Evolutionary conservation across 2,329 filamentous ascomycete genomes (phyloP).

Genomic region (Trichoderma sp.): DNA sequence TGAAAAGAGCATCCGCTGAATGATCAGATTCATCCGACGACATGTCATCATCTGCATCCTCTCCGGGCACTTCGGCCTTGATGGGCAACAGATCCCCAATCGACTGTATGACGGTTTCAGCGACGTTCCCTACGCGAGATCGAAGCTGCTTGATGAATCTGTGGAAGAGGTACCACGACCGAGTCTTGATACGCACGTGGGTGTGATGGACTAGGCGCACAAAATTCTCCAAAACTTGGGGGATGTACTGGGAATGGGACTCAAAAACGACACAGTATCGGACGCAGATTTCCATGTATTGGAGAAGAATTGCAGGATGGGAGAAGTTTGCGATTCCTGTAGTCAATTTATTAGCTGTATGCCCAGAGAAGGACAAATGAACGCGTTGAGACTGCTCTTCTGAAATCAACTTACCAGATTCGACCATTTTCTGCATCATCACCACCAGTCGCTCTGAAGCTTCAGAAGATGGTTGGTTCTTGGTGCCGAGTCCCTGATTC

Average conservation of each 20-base stretch:
- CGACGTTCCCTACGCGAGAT: conserved; percentile 79
- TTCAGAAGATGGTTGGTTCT: conserved; percentile 74
- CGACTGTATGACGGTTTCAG: conserved; percentile 86
- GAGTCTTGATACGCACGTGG: conserved; percentile 79
- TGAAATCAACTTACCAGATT: conserved; percentile 66
- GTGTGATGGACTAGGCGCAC: conserved; percentile 85
- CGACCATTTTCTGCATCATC: conserved; percentile 96
- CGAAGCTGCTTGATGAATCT: conserved; percentile 87
- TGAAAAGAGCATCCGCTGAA: conserved; percentile 86
- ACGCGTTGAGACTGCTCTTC: neutral
- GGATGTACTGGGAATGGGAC: conserved; percentile 74
- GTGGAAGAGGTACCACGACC: conserved; percentile 97
- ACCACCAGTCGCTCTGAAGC: conserved; percentile 78
- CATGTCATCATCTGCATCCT: conserved; percentile 82
- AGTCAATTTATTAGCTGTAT: conserved; percentile 24
- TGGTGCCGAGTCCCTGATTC: conserved; percentile 80
- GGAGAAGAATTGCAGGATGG: conserved; percentile 87
- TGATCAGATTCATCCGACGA: conserved; percentile 90
- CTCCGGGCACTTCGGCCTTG: conserved; percentile 79
- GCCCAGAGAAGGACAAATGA: neutral
- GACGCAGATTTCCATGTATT: conserved; percentile 98
- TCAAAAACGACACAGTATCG: conserved; percentile 94
- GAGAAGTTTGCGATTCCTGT: conserved; percentile 78
- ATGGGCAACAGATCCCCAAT: conserved; percentile 85
- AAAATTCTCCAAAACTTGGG: conserved; percentile 85